Conservation (phyloP, 768 basidiomycete species). For the Boletus vermiculosoides region DNA sequence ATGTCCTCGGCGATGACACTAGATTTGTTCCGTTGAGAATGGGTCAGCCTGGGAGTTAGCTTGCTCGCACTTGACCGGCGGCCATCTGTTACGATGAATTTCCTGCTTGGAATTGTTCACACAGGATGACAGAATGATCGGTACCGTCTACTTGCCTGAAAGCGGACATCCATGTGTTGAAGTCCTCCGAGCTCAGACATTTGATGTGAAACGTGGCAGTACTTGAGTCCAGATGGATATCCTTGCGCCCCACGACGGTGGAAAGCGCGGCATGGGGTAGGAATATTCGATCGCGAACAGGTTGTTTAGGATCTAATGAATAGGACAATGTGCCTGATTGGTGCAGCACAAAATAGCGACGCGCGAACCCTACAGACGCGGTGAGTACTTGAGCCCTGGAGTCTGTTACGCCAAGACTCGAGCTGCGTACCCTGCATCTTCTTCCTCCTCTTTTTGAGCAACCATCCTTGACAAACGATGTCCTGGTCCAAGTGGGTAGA, state of each 20-base stretch:
- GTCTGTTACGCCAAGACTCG: background rate
- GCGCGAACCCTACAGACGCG: slow-evolving; percentile 64
- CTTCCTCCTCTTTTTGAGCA: slow-evolving; percentile 84
- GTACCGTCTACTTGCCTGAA: slow-evolving; percentile 52
- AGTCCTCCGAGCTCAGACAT: slow-evolving; percentile 70
- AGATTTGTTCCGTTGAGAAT: slow-evolving; percentile 49
- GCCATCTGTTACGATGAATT: slow-evolving; percentile 49
- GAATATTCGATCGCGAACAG: slow-evolving; percentile 66
- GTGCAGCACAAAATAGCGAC: slow-evolving; percentile 73
- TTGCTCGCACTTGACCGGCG: slow-evolving; percentile 36
- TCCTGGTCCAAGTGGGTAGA: slow-evolving; percentile 13
- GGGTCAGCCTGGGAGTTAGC: slow-evolving; percentile 40
- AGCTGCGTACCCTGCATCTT: slow-evolving; percentile 72
- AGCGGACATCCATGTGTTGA: slow-evolving; percentile 69
- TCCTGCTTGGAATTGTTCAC: slow-evolving; percentile 42
- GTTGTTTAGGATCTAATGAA: slow-evolving; percentile 68
- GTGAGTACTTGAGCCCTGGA: slow-evolving; percentile 1
- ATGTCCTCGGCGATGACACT: slow-evolving; percentile 63
- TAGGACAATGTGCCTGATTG: slow-evolving; percentile 72
- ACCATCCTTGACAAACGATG: slow-evolving; percentile 68
- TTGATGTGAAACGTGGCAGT: slow-evolving; percentile 81
- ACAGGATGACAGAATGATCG: slow-evolving; percentile 8
- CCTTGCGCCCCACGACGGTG: slow-evolving; percentile 66
- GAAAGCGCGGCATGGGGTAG: slow-evolving; percentile 75
- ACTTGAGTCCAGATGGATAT: slow-evolving; percentile 78